These are phyloP conservation scores for Saccharomyces hybrid DNA, from an alignment of 1,139 yeast genomes.

Conservation along the genomic window DNA sequence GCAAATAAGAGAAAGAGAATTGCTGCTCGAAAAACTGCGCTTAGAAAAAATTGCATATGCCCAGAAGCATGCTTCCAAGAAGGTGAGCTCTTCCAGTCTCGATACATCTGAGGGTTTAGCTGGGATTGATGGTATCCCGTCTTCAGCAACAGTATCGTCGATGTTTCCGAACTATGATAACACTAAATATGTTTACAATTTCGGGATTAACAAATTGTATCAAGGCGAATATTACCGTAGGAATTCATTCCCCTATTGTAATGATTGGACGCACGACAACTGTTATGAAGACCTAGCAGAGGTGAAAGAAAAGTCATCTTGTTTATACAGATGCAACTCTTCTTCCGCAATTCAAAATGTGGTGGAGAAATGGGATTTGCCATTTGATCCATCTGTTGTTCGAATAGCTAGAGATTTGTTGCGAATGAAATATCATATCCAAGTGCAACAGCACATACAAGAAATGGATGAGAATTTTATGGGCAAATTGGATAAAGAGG, in stretches of 20 bases:
- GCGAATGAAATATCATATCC: conserved; percentile 6
- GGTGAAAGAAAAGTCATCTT: background rate
- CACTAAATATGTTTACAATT: conserved; percentile 13
- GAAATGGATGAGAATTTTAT: conserved; percentile 10
- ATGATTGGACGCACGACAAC: conserved; percentile 6
- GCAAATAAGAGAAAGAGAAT: conserved; percentile 22
- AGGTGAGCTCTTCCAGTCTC: background rate
- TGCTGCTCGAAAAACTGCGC: conserved; percentile 9
- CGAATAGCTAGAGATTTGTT: conserved; percentile 27
- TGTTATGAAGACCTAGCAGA: conserved; percentile 1
- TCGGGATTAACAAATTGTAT: conserved; percentile 18
- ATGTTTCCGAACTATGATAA: conserved; percentile 27
- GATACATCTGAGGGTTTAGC: background rate
- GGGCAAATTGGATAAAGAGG: conserved; percentile 7
- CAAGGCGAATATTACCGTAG: conserved; percentile 21
- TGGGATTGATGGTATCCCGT: conserved; percentile 1
- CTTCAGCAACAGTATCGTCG: conserved; percentile 22
- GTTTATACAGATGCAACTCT: conserved; percentile 33
- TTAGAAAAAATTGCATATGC: conserved; percentile 6
- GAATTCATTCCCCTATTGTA: conserved; percentile 18
- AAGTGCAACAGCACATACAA: conserved; percentile 8
- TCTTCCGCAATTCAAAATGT: conserved; percentile 40
- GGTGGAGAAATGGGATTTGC: conserved; percentile 31
- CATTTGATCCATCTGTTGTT: conserved; percentile 31
- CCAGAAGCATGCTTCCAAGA: background rate